Conservation (phyloP, 2,329 filamentous ascomycete genomes). For the Pseudonectria buxi region DNA sequence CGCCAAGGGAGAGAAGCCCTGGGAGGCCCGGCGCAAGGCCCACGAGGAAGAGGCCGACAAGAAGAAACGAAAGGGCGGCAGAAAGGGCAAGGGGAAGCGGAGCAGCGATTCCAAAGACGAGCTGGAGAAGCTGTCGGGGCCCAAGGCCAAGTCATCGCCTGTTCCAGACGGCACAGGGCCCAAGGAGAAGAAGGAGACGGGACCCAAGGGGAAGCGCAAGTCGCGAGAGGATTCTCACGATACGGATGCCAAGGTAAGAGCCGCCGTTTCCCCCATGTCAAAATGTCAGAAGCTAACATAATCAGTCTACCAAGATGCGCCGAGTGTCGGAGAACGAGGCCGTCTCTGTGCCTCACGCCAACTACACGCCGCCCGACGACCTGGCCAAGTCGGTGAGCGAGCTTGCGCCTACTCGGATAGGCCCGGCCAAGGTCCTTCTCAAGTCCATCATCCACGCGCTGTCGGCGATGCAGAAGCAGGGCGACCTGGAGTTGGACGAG, state of each 20-base stretch:
- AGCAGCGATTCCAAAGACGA: conserved; percentile 61
- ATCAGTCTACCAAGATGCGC: conserved; percentile 39
- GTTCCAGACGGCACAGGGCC: conserved; percentile 28
- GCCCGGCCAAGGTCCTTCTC: conserved; percentile 61
- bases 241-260: conserved; percentile 42
- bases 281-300: background rate
- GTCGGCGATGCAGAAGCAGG: conserved; percentile 58
- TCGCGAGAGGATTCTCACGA: conserved; percentile 50
- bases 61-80: conserved; percentile 51
- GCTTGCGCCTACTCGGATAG: conserved; percentile 58
- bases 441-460: conserved; percentile 64
- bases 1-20: conserved; percentile 73
- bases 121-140: conserved; percentile 33
- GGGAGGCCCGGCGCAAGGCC: conserved; percentile 63
- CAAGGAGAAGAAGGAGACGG: conserved; percentile 43
- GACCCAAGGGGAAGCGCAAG: conserved; percentile 49
- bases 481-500: conserved; percentile 55
- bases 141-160: conserved; percentile 34
- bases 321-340: conserved; percentile 48
- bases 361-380: conserved; percentile 46
- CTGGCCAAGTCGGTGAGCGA: conserved; percentile 44
- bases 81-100: conserved; percentile 59
- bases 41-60: conserved; percentile 57
- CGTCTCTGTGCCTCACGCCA: conserved; percentile 23
- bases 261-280: background rate